Base-by-base conservation (phyloP, 176 grass and related monocot species). In the Microstegium vimineum region DNA sequence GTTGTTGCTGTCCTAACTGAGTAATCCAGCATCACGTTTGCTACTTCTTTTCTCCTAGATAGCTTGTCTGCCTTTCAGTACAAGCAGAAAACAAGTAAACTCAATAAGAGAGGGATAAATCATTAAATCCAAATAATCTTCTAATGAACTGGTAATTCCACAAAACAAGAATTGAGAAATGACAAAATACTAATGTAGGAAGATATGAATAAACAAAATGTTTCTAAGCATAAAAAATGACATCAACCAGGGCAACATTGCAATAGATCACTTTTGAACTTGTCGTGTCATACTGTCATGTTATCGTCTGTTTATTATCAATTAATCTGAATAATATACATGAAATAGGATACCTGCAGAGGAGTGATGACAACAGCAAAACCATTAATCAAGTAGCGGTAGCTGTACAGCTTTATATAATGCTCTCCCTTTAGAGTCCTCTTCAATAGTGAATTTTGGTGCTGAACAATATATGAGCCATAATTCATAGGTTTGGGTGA, bases 371-470 rank as follows among this genome's bases (percentile, higher is more conserved):
- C 84, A 89, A 94, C 83, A 83, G 96, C 87, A 88, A 99, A 99
- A 64, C 96, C 96, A 80, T 99, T 99, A 75, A 99, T 86, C 85
- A 99, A 90, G 82, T 95, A 99, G 89, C 75, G 93, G 76, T 93
- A 99, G 81, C 91, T 95, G 81, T 99, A 99, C 30, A 99, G 83
- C 37, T 99, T 99, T 77, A 88, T 56, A 74, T 95, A 99, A 74
- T 59, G 82, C 79, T 94, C 87, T 73, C 96, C 96, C 82, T 73
- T 93, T 73, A 99, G 57, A 12, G 93, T 89, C 81, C 77, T 93
- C 86, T 88, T 93, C 89, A 99, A 85, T 41, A 99, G 33, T n/a
- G 91, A 87, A 92, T 99, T 90, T 77, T 99, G 96, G 86, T 94
- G 85, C 2, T 81, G 87, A 74, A 89, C 63, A 17, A 99, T 80